A percentile compares a stretch with the other conserved stretches of the same genome.
These are phyloP conservation scores for Cucurbitaria berberidis DNA, from an alignment of 2,329 filamentous ascomycete genomes.

Conservation along the genomic window DNA sequence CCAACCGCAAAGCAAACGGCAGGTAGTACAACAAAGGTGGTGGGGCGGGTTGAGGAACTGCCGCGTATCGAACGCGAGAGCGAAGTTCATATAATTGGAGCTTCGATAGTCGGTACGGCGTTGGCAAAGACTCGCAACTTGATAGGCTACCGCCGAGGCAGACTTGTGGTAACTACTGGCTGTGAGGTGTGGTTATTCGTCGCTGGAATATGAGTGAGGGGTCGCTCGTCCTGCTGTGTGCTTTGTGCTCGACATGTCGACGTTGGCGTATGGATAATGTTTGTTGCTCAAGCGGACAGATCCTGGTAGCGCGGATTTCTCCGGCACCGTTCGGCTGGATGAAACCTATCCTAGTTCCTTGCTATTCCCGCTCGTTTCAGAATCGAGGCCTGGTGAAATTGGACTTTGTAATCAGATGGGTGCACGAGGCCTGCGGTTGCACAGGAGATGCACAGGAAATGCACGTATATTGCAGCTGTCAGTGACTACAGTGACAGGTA, in stretches of 20 bases:
- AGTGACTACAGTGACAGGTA: neutral
- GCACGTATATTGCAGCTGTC: conserved; percentile 1
- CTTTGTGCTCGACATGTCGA: conserved; percentile 10
- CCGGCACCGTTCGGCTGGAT: conserved; percentile 24
- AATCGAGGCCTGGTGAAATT: conserved; percentile 13
- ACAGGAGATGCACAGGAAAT: neutral
- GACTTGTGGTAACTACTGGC: conserved; percentile 8
- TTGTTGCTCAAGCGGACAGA: conserved; percentile 12
- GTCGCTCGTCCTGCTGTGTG: conserved; percentile 7
- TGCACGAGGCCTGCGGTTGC: neutral
- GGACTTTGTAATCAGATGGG: conserved; percentile 1
- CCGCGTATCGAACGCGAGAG: neutral
- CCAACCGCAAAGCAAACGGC: neutral
- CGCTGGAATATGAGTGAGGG: neutral
- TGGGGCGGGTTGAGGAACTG: neutral
- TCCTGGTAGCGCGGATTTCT: conserved; percentile 18
- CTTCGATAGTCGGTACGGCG: neutral
- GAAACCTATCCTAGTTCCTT: conserved; percentile 27
- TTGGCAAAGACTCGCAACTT: neutral
- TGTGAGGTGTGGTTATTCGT: conserved; percentile 4
- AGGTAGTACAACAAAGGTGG: neutral
- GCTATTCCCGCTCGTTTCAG: conserved; percentile 30
- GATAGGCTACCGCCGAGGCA: conserved; percentile 9
- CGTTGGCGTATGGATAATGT: conserved; percentile 6
- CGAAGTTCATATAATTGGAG: neutral